A percentile compares a stretch with the other conserved stretches of the same genome.
phyloP scores from a whole-genome alignment of 495 filamentous ascomycete species.

The Penicillium chermesinum region DNA sequence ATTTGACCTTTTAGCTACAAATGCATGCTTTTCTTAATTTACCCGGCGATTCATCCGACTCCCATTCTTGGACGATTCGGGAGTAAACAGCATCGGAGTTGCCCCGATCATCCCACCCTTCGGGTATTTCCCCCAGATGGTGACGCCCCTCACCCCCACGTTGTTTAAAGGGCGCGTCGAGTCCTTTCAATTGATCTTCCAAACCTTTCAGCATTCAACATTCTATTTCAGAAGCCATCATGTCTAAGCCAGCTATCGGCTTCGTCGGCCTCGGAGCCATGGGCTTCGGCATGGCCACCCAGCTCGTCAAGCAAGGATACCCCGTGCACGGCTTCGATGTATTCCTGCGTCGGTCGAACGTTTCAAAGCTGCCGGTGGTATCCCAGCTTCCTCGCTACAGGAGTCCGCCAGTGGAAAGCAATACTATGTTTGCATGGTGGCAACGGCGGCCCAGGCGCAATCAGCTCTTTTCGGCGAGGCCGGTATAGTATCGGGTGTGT shows the following conservation, averaged over 20 bases:
- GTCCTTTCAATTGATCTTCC: not conserved
- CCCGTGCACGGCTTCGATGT: slow-evolving; percentile 72
- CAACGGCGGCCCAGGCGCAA: slow-evolving; percentile 65
- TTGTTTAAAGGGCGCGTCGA: not conserved
- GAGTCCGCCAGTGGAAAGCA: slow-evolving; percentile 57
- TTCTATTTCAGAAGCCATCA: slow-evolving; percentile 1
- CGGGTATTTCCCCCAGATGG: slow-evolving; percentile 9
- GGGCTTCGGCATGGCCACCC: slow-evolving; percentile 82
- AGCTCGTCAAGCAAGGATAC: slow-evolving; percentile 66
- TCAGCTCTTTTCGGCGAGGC: slow-evolving; percentile 59
- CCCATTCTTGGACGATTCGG: no score
- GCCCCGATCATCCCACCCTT: slow-evolving; percentile 13
- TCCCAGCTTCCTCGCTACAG: slow-evolving; percentile 53
- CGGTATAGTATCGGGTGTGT: slow-evolving; percentile 45
- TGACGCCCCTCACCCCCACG: slow-evolving; percentile 14
- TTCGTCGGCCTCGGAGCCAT: slow-evolving; percentile 86
- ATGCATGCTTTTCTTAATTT: no score
- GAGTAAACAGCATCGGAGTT: no score
- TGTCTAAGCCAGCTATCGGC: slow-evolving; percentile 52
- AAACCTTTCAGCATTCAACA: not conserved
- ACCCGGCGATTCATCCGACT: no score
- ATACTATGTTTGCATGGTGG: slow-evolving; percentile 75
- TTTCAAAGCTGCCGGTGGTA: slow-evolving; percentile 63
- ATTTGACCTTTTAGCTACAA: no score
- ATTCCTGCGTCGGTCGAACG: slow-evolving; percentile 65